Evolutionary conservation across 1,284 basidiomycete genomes (phyloP).

Genomic region (Coriolopsis trogii): DNA sequence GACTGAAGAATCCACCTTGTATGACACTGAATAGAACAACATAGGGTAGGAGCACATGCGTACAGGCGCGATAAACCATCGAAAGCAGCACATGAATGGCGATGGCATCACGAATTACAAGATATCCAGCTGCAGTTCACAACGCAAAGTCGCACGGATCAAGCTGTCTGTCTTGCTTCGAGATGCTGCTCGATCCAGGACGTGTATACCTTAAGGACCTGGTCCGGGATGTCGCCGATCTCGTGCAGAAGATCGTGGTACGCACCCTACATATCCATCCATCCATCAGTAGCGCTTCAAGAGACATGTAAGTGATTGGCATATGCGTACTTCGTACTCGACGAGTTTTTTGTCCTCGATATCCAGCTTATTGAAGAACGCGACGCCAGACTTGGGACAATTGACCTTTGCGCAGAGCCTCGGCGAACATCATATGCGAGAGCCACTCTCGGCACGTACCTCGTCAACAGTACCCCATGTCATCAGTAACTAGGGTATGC

Average conservation of each 20-base stretch:
- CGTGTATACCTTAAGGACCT: slow-evolving; percentile 54
- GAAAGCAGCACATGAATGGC: too few relatives aligned
- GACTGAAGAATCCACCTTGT: too few relatives aligned
- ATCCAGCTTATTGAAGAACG: slow-evolving; percentile 62
- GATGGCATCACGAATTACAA: too few relatives aligned
- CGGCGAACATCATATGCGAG: not conserved
- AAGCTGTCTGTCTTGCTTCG: too few relatives aligned
- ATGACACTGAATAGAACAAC: too few relatives aligned
- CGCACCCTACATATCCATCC: slow-evolving; percentile 51
- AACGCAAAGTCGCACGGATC: too few relatives aligned
- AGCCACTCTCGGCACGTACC: slow-evolving; percentile 35
- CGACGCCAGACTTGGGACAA: slow-evolving; percentile 57
- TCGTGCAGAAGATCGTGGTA: slow-evolving; percentile 88
- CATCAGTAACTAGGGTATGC: slow-evolving; percentile 50
- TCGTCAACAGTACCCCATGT: slow-evolving; percentile 79
- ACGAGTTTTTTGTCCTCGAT: slow-evolving; percentile 64
- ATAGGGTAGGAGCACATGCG: too few relatives aligned
- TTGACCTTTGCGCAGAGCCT: slow-evolving; percentile 49
- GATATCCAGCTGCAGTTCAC: too few relatives aligned
- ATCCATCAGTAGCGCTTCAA: not conserved
- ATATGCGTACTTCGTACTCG: slow-evolving; percentile 38
- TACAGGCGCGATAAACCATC: too few relatives aligned
- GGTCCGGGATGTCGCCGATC: slow-evolving; percentile 65
- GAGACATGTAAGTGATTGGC: not conserved
- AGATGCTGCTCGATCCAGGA: slow-evolving; percentile 68